Conservation (phyloP, 140 eudicot species). For the Oenanthe javanica region DNA sequence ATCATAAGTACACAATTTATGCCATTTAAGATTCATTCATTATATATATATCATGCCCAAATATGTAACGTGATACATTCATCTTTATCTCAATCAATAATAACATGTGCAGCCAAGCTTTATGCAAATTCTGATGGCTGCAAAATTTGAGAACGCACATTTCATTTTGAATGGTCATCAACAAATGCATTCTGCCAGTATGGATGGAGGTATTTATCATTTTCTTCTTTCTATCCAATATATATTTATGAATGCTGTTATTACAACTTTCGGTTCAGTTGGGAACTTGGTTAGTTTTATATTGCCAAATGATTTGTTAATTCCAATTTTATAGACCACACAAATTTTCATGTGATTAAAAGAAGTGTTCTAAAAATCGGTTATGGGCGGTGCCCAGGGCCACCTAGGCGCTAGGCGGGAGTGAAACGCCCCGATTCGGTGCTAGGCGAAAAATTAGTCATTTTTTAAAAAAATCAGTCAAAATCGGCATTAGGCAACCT, state of each 20-base stretch:
- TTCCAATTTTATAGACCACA: neutral
- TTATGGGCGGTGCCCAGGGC: too few species aligned
- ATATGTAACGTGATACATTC: neutral
- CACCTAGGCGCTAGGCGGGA: too few species aligned
- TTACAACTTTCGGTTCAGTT: neutral
- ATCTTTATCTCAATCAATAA: neutral
- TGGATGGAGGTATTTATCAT: neutral
- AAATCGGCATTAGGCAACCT: too few species aligned
- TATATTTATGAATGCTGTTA: too few species aligned
- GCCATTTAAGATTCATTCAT: neutral
- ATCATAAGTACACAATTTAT: neutral
- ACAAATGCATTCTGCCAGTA: neutral
- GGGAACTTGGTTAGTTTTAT: neutral
- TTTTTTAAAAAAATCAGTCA: too few species aligned
- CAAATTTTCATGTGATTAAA: neutral
- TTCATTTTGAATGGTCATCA: neutral
- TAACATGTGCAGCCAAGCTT: neutral
- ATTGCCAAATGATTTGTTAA: too few species aligned
- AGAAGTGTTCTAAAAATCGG: neutral
- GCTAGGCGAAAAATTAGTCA: too few species aligned
- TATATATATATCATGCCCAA: neutral
- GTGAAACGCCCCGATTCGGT: too few species aligned
- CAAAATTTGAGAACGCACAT: neutral
- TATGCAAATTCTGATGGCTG: slow-evolving; percentile 2
- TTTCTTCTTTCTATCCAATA: neutral